Conservation (phyloP, 331 rosid species). For the Pyrus hybrid region DNA sequence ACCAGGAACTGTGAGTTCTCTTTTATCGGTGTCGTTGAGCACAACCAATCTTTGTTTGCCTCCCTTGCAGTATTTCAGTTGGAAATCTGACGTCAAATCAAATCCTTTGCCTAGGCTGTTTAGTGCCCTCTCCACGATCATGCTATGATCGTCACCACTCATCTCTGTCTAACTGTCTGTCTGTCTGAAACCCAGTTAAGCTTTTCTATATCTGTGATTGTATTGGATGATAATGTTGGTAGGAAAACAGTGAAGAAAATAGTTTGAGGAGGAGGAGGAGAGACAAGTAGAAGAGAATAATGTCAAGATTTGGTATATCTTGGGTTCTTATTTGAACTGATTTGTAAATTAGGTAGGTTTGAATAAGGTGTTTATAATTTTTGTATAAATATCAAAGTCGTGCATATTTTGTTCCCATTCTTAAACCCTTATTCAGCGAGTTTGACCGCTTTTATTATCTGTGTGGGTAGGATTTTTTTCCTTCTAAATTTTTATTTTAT, state of each 20-base stretch:
- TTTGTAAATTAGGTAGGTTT: too few species aligned
- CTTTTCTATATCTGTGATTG: neutral
- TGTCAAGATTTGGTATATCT: neutral
- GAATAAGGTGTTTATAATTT: too few species aligned
- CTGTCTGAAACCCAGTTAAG: too few species aligned
- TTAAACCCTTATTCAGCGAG: too few species aligned
- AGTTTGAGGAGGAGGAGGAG: neutral
- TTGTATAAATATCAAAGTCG: too few species aligned
- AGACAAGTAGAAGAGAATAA: neutral
- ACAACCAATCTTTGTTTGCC: slow-evolving; percentile 46
- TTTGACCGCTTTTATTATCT: too few species aligned
- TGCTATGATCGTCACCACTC: slow-evolving; percentile 4
- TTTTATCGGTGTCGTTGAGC: slow-evolving; percentile 34
- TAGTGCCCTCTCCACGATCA: slow-evolving; percentile 39
- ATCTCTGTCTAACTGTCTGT: neutral
- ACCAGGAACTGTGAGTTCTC: slow-evolving; percentile 47
- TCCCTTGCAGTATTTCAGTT: slow-evolving; percentile 76
- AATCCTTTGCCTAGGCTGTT: slow-evolving; percentile 80
- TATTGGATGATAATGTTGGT: neutral
- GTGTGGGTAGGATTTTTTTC: too few species aligned
- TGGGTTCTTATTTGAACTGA: neutral
- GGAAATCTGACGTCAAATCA: slow-evolving; percentile 85
- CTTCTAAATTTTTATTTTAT: too few species aligned
- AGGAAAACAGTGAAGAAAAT: neutral
- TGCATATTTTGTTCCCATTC: too few species aligned